These are phyloP conservation scores for Sarcodon sp. DNA, from an alignment of 768 basidiomycete species.

Conservation along the genomic window DNA sequence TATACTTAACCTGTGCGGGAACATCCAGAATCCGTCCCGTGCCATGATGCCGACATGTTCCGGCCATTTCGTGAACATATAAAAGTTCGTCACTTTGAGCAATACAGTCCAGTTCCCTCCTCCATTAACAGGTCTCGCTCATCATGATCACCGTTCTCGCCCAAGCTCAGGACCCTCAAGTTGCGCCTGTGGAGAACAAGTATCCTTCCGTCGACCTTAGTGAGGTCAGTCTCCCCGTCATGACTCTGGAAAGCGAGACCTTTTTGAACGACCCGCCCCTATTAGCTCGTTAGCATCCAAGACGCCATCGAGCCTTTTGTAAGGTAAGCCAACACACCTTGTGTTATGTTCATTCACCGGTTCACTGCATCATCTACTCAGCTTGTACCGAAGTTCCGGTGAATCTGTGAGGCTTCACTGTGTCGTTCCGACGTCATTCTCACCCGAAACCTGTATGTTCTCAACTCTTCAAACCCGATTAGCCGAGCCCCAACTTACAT, in stretches of 20 bases:
- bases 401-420: constrained; percentile 44
- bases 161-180: constrained; percentile 9
- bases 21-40: too few relatives aligned
- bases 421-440: constrained; percentile 54
- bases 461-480: not conserved
- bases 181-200: constrained; percentile 12
- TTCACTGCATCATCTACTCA: constrained; percentile 12
- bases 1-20: too few relatives aligned
- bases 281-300: constrained; percentile 36
- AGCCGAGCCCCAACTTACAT: not conserved
- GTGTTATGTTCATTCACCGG: not conserved
- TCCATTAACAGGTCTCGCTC: not conserved
- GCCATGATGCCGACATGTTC: too few relatives aligned
- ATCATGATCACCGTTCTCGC: constrained; percentile 1
- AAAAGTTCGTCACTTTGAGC: too few relatives aligned
- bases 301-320: constrained; percentile 54
- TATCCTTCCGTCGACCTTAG: constrained; percentile 15
- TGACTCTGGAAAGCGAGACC: not conserved
- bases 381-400: constrained; percentile 35
- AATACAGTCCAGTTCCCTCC: too few relatives aligned
- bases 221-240: constrained; percentile 20
- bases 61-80: too few relatives aligned
- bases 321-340: constrained; percentile 26
- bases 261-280: constrained; percentile 3
- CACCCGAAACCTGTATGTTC: constrained; percentile 41